Evolutionary conservation across 306 rosid genomes (phyloP).

Genomic region (Quercus wislizeni): DNA sequence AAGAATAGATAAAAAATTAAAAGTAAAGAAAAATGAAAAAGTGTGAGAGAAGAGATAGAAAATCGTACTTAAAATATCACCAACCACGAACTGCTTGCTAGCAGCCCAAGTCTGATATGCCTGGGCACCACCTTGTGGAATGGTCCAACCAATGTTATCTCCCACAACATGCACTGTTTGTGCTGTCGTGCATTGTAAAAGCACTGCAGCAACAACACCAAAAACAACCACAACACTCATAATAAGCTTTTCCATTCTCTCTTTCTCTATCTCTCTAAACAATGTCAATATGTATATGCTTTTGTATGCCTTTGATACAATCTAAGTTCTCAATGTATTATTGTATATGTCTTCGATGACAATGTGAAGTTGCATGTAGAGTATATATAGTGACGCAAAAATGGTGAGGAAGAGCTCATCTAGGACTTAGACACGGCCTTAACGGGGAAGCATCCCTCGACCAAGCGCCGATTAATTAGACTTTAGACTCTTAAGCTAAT

Average conservation of each 20-base stretch:
- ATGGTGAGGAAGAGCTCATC: neutral
- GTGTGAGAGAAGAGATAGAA: neutral
- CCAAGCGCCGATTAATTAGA: neutral
- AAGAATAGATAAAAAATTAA: neutral
- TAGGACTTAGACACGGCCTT: neutral
- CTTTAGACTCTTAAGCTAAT: neutral
- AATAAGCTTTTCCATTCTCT: neutral
- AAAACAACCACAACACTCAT: neutral
- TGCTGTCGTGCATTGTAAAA: constrained; percentile 16
- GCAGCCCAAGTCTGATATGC: constrained; percentile 37
- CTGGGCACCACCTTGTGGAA: constrained; percentile 2
- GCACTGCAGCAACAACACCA: constrained; percentile 5
- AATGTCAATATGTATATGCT: neutral
- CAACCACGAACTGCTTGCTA: constrained; percentile 9
- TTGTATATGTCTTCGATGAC: neutral
- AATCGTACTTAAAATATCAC: constrained; percentile 30
- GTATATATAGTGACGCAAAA: neutral
- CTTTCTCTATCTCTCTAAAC: neutral
- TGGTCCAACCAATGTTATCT: constrained; percentile 27
- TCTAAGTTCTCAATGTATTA: neutral
- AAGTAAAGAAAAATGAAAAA: neutral
- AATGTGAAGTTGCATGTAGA: neutral
- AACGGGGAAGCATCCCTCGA: neutral
- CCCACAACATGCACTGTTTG: constrained; percentile 39
- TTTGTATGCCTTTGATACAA: neutral